Evolutionary conservation across 2,329 filamentous ascomycete genomes (phyloP).

Genomic region (Aspergillus vadensis): DNA sequence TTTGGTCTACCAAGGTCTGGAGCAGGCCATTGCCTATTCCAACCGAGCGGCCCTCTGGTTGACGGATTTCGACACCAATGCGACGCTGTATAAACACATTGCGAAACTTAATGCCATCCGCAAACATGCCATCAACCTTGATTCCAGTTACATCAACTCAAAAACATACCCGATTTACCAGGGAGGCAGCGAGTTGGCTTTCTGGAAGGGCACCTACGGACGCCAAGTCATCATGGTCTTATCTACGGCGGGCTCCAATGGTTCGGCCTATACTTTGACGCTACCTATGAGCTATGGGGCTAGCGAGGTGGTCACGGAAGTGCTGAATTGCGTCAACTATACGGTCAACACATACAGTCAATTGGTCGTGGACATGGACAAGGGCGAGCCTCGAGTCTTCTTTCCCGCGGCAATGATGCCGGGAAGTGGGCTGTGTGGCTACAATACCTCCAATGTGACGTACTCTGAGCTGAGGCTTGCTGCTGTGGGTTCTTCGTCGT

Average conservation of each 20-base stretch:
- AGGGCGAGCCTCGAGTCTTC: slow-evolving; percentile 35
- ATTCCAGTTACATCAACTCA: slow-evolving; percentile 42
- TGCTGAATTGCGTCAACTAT: slow-evolving; percentile 32
- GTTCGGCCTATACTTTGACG: slow-evolving; percentile 31
- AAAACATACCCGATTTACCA: slow-evolving; percentile 43
- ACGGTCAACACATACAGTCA: slow-evolving; percentile 26
- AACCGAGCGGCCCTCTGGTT: slow-evolving; percentile 60
- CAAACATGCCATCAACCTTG: slow-evolving; percentile 41
- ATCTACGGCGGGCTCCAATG: slow-evolving; percentile 43
- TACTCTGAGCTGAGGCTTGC: background rate
- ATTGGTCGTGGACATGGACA: slow-evolving; percentile 30
- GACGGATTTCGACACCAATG: slow-evolving; percentile 48
- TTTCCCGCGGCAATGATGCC: slow-evolving; percentile 30
- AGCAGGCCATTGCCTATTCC: slow-evolving; percentile 60
- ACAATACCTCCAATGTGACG: background rate
- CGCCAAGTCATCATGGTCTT: slow-evolving; percentile 47
- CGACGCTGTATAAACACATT: slow-evolving; percentile 44
- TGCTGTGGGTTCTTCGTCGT: background rate
- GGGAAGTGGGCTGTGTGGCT: slow-evolving; percentile 35
- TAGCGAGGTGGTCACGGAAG: slow-evolving; percentile 28
- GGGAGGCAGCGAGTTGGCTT: slow-evolving; percentile 45
- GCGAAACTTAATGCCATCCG: slow-evolving; percentile 47
- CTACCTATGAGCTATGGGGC: slow-evolving; percentile 32
- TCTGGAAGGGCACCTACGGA: slow-evolving; percentile 49
- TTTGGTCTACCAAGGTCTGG: slow-evolving; percentile 66